Base-by-base conservation (phyloP, 352 stramenopile species). In the Pythium rishiriense region DNA sequence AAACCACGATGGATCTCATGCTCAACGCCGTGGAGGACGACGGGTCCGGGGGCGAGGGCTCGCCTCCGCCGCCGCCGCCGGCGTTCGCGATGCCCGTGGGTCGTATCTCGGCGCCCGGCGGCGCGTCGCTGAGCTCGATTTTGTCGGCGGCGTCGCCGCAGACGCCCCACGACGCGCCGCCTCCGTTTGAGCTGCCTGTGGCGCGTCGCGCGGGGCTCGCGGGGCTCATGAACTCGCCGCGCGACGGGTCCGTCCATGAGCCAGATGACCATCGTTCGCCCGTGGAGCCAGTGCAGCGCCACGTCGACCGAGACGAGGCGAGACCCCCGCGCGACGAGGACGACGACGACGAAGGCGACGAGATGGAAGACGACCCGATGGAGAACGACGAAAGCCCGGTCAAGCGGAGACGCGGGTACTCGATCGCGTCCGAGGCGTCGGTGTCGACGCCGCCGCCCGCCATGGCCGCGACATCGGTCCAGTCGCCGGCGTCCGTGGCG, bases 171-270 rank as follows among this genome's bases (percentile, higher is more conserved):
- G 58, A 45, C 45, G 41, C 15, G 21, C 46, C 55, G 26, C 51
- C 55, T 22, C 61, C 42, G 11, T 68, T 64, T 15, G 29, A 53
- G 43, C 33, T 61, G 39, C 37, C 33, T 0, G 41, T 64, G 50
- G 47, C 64, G 59, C 1, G 76, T 50, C 9, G 67, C 85, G 39
- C 64, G 0, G 76, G 69, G 3, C 70, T 89, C 48, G 86, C 79
- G 3, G 81, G 69, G 35, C 74, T 89, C 68, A 90, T 90, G 74
- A 88, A 88, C 69, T 85, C 79, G 28, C 80, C 80, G 1, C 71
- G 21, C 21, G 46, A 50, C 7, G 22, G n/a, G n/a, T n/a, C n/a
- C n/a, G n/a, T n/a, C n/a, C n/a, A n/a, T n/a, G n/a, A n/a, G n/a
- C n/a, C n/a, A n/a, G n/a, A n/a, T n/a, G n/a, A n/a, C n/a, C n/a